phyloP scores from a whole-genome alignment of 306 rosid genomes.

The Gillenia trifoliata region DNA sequence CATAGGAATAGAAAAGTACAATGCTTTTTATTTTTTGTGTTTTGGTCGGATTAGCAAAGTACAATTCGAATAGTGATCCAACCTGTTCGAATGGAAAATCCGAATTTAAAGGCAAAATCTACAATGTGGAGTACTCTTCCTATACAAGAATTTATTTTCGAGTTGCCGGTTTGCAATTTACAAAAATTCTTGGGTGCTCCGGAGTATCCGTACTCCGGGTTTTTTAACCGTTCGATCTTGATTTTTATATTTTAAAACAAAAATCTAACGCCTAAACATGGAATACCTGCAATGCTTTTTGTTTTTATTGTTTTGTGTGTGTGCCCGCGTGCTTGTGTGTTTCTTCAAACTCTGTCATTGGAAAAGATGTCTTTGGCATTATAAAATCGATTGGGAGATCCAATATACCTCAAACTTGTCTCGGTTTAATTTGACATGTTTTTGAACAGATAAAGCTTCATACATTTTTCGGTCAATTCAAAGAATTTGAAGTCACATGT shows the following conservation, averaged over 20 bases:
- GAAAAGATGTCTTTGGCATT: background rate
- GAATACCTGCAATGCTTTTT: background rate
- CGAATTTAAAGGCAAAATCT: too few species aligned
- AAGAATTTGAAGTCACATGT: background rate
- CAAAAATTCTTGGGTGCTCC: too few species aligned
- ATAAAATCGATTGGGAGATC: conserved; percentile 2
- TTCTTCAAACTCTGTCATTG: background rate
- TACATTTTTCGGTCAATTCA: background rate
- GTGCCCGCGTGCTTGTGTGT: background rate
- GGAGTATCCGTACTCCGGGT: too few species aligned
- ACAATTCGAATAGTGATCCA: background rate
- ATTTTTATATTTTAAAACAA: too few species aligned
- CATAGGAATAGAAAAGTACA: too few species aligned
- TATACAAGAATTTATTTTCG: background rate
- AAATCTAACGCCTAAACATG: too few species aligned
- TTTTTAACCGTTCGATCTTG: too few species aligned
- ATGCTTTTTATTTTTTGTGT: too few species aligned
- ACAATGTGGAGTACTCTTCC: too few species aligned
- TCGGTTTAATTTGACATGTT: background rate
- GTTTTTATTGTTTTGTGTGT: background rate
- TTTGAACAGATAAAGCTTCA: background rate
- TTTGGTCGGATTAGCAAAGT: too few species aligned
- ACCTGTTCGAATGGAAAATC: background rate
- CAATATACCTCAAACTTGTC: background rate
- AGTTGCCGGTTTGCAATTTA: background rate